Evolutionary conservation across 768 basidiomycete species (phyloP), one percentile per base, ranked within the genome.

Genomic region (Hypholoma fasciculare): DNA sequence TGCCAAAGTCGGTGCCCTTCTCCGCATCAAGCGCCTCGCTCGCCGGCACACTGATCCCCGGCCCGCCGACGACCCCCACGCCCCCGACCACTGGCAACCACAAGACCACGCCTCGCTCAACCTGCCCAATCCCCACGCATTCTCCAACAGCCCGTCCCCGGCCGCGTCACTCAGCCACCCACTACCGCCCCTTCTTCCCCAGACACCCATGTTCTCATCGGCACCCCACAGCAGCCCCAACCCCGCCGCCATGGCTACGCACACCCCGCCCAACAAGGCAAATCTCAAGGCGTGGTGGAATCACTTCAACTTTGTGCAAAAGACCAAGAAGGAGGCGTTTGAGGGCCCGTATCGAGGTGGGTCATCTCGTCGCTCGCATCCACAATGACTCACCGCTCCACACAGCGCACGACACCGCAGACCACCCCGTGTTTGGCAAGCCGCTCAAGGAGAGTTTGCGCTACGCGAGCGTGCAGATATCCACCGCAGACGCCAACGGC

Each of bases 381-480:
- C 36, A 44, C 52, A 30, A n/a, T 36, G 38, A 42, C 42, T 53
- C 56, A 55, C 55, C 16, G 23, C 58, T 13, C 49, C 52, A 5
- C 30, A 34, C 44, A 73, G 68, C 67, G 60, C 57, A 71, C 69
- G 59, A 76, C 74, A 60, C 67, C 69, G 62, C 76, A 76, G 69
- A 75, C 50, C 70, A 72, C 56, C 69, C 81, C 7, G 94, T 98
- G 30, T 98, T 98, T 66, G 91, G 90, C 4, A 89, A 85, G 57
- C 87, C 94, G 1, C 83, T 98, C 66, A 82, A 83, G 64, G 92
- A 96, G 67, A 90, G 89, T 60, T 77, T 98, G 63, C 82, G 82
- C 65, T 90, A 89, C 71, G 96, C 96, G 14, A 90, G 85, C 65
- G 96, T 97, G 1, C 95, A 96, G 68, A 96, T 98, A 69, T 93